phyloP scores from a whole-genome alignment of 2,329 filamentous ascomycete species.

The Neospermospora avenae region DNA sequence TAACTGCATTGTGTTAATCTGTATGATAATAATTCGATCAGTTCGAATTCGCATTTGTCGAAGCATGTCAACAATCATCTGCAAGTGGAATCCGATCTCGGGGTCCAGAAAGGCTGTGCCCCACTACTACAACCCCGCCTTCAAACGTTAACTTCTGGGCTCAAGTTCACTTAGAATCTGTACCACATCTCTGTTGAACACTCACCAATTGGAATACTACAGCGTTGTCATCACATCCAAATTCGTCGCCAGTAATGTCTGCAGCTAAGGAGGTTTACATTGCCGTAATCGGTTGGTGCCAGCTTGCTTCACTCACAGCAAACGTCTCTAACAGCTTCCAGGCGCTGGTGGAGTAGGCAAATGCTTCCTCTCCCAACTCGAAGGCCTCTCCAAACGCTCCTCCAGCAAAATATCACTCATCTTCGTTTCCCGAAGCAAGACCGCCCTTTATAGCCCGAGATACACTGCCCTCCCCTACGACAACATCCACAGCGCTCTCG shows the following conservation, averaged over 20 bases:
- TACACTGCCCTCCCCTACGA: slow-evolving; percentile 66
- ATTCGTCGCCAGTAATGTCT: slow-evolving; percentile 22
- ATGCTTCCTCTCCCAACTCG: slow-evolving; percentile 81
- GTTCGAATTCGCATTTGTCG: no score
- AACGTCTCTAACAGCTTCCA: slow-evolving; percentile 38
- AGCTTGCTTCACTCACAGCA: slow-evolving; percentile 12
- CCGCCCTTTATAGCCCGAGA: slow-evolving; percentile 71
- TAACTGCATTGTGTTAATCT: no score
- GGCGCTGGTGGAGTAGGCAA: slow-evolving; percentile 92
- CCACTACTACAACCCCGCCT: not conserved
- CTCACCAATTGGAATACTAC: not conserved
- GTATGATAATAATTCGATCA: no score
- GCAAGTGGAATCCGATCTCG: not conserved
- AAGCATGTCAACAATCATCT: not conserved
- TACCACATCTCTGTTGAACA: not conserved
- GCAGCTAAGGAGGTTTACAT: slow-evolving; percentile 40
- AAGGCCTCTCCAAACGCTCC: slow-evolving; percentile 61
- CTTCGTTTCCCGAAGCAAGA: slow-evolving; percentile 82
- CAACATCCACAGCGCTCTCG: slow-evolving; percentile 59
- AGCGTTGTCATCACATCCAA: not conserved
- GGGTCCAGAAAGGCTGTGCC: not conserved
- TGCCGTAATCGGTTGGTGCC: slow-evolving; percentile 42
- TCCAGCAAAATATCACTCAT: slow-evolving; percentile 65
- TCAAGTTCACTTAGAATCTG: not conserved
- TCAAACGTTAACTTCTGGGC: not conserved